Base-by-base conservation (phyloP, 164 flowering plant genomes). In the Paratinospora sagittata region DNA sequence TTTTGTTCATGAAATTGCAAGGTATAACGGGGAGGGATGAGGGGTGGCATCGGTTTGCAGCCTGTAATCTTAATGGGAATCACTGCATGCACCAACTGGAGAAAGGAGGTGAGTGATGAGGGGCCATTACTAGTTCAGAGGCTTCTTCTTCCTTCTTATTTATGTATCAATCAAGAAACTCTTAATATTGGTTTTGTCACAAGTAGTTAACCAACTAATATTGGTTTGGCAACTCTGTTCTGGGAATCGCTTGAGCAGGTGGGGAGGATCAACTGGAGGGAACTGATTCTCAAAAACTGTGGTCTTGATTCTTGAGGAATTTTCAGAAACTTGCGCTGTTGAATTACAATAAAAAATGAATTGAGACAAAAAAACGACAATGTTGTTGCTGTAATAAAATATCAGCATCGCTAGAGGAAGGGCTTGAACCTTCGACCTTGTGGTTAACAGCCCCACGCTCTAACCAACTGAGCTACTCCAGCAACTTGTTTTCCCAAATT, bases 361-460 rank as follows among this genome's bases (percentile, higher is more conserved):
- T 30, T 30, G 4, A 30, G 34, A 2, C 34, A 4, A 30, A 30
- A 30, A 30, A 30, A 30, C 4, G 4, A 30, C 17, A 30, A 30
- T 30, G 34, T 30, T 30, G 34, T 30, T 4, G 34, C 2, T 30
- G 34, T 1, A 30, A 30, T 30, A 30, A 4, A 30, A 30, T 30
- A 1, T 30, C 17, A 49, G 34, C 34, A 4, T 30, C 90, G 88
- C 89, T 86, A 86, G 89, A 88, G 80, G 93, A 86, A 88, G 92
- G 90, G 91, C 72, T 91, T 71, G 91, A 89, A 88, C 90, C 91
- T 85, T 86, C 89, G 89, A 87, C 94, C 91, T 85, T 88, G 89
- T 86, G 90, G 91, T 85, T 91, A 87, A 86, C 92, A 87, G 93
- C 91, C 91, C 86, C 88, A 87, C 88, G 93, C 89, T 88, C 90